Base-by-base conservation (phyloP, 495 filamentous ascomycete genomes). In the Trichoderma gamsii region DNA sequence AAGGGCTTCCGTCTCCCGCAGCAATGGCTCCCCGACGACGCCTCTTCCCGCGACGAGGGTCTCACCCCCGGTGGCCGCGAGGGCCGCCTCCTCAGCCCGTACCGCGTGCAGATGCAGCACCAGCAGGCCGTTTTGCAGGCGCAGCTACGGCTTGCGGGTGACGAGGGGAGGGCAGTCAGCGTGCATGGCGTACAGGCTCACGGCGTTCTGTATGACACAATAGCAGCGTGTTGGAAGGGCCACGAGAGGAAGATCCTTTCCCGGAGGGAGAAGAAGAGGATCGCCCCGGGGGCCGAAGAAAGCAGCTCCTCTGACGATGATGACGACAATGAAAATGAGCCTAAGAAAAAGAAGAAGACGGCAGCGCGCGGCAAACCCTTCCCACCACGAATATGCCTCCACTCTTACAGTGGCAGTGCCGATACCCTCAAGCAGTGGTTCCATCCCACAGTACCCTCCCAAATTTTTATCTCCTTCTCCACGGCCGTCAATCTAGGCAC, bases 111-210 rank as follows among this genome's bases (percentile, higher is more conserved):
- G 41, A 83, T 92, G 76, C 76, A 86, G 8, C 95, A 99, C 73
- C 95, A 99, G 76, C 84, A 85, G 63, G 79, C 78, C 41, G 75
- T 99, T 8, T 78, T 99, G 12, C 84, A 86, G 72, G 88, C 92
- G 6, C 95, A 99, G 76, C 82, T 99, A n/a, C 80, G 84, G 25
- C 82, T 99, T 38, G 96, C 95, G 0, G 94, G 91, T 12, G 88
- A 93, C 73, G 79, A 97, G 79, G 82, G 85, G 32, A 83, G 93
- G 18, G 84, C 93, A 0, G 95, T 93, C 3, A 94, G 91, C 16
- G 82, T 98, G 0, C 95, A 98, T 73, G 93, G 93, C 29, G 96
- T 98, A 18, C 90, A 95, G 75, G 92, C 90, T 0, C 95, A 97
- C 72, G 96, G 95, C 0, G 79, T 88, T 1, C 72, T 98, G 1